Evolutionary conservation across 2,329 filamentous ascomycete genomes (phyloP), one percentile per base, ranked within the genome.

Genomic region (Stromatinia cepivora): DNA sequence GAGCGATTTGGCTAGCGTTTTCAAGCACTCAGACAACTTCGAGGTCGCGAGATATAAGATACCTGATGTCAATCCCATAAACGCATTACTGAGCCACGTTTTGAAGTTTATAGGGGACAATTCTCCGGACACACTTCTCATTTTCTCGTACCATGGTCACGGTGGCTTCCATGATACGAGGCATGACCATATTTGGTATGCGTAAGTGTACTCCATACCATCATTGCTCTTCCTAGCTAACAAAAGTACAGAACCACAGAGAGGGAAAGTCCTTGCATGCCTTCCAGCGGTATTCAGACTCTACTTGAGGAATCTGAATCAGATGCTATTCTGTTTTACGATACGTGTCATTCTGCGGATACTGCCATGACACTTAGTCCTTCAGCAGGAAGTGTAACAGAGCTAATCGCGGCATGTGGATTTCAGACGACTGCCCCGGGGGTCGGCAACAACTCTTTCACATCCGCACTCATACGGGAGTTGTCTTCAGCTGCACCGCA

Each of bases 381-480:
- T 15, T 11, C 58, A 15, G 28, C 25, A 34, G 39, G 58, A 34
- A 48, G 58, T 48, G 58, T 62, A 0, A 48, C 58, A 1, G 58
- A 62, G 28, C 46, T 62, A 15, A 34, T 48, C 31, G 25, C 58
- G 17, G 48, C 62, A 39, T 54, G 62, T 39, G 62, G 62, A 53
- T 65, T 54, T 28, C 7, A 53, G 1, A 28, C 46, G 10, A 31
- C 1, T 11, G 36, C 62, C 17, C n/a, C 58, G 3, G 34, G 13
- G 7, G 11, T 7, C 42, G 63, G 63, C 15, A 4, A 28, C 1
- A 53, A 31, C 20, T 46, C 63, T 20, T 56, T 28, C 28, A 63
- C 15, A 4, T 42, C 20, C 17, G 48, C 1, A 17, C 5, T 53
- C 7, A 22, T 0, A 28, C 22, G 11, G 2, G n/a, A 64, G 6